Evolutionary conservation across 768 basidiomycete species (phyloP), one percentile per base, ranked within the genome.

Genomic region (Leccinum ochraceum): DNA sequence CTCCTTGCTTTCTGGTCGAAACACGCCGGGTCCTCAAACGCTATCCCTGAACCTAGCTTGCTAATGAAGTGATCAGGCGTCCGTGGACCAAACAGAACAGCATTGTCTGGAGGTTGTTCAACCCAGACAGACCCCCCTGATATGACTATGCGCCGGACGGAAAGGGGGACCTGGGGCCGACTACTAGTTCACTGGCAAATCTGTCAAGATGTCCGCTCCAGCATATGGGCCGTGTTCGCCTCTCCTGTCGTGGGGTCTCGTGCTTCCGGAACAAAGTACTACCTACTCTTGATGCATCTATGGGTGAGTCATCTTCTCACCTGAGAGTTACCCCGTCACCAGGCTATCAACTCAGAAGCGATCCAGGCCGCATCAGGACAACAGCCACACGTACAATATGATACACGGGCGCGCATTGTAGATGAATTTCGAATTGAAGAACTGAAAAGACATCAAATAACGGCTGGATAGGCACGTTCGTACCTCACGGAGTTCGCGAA

Each of bases 1-100:
- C 83, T 85, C 66, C 77, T 86, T 66, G 34, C 36, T 2, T 54
- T 50, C n/a, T 52, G 57, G 54, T 62, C 37, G 60, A 77, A 51
- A 82, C 79, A 64, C 60, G 26, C 26, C 26, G 51, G 51, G 60
- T 58, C 76, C 7, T 16, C 24, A 24, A 48, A 48, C 5, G 4
- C 11, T 22, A 9, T 50, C 22, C 26, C 16, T 51, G 50, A 51
- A 30, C 50, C 26, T 30, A 22, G 4, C 26, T 26, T 28, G 26
- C 50, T 17, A 30, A 16, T n/a, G 9, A 30, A 51, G 50, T 6
- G 22, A 50, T 50, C 26, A 17, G 32, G 32, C 49, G 28, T 28
- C 17, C 7, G 56, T 26, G 39, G 51, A 53, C 5, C 30, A 10
- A 2, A 16, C 9, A 30, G 64, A 66, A 26, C 59, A 62, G 5